A percentile compares a stretch with the other conserved stretches of the same genome.
These are phyloP conservation scores for Pterocarpus santalinus DNA, from an alignment of 306 rosid genomes.

Conservation along the genomic window DNA sequence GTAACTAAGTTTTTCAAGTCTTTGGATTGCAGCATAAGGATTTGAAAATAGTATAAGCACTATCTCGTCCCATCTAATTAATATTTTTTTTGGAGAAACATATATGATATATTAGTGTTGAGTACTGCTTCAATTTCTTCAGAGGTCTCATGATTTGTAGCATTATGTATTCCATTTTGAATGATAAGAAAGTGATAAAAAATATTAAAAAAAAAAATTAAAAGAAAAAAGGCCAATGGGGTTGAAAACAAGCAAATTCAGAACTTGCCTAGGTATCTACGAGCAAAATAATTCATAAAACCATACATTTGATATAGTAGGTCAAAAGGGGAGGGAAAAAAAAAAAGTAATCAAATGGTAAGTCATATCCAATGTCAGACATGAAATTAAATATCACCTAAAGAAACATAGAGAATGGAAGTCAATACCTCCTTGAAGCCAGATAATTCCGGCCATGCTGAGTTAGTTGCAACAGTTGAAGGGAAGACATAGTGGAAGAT, in stretches of 20 bases:
- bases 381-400: slow-evolving; percentile 27
- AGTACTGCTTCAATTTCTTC: slow-evolving; percentile 23
- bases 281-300: slow-evolving; percentile 33
- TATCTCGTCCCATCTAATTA: neutral
- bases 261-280: slow-evolving; percentile 14
- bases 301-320: slow-evolving; percentile 19
- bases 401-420: slow-evolving; percentile 32
- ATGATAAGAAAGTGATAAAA: slow-evolving; percentile 9
- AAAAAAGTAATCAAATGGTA: slow-evolving; percentile 29
- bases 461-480: slow-evolving; percentile 89
- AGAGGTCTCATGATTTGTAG: neutral
- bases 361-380: slow-evolving; percentile 27
- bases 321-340: slow-evolving; percentile 16
- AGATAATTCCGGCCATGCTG: slow-evolving; percentile 77
- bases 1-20: slow-evolving; percentile 16
- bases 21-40: slow-evolving; percentile 22
- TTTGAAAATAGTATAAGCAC: slow-evolving; percentile 30
- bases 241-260: slow-evolving; percentile 36
- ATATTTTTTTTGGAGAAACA: slow-evolving; percentile 7
- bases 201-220: too few relatives aligned
- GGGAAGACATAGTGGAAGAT: slow-evolving; percentile 78
- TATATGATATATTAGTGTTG: neutral
- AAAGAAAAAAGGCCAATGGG: neutral
- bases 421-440: slow-evolving; percentile 87
- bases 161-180: slow-evolving; percentile 2